Base-by-base conservation (phyloP, 768 basidiomycete species). In the Mycena floridula region DNA sequence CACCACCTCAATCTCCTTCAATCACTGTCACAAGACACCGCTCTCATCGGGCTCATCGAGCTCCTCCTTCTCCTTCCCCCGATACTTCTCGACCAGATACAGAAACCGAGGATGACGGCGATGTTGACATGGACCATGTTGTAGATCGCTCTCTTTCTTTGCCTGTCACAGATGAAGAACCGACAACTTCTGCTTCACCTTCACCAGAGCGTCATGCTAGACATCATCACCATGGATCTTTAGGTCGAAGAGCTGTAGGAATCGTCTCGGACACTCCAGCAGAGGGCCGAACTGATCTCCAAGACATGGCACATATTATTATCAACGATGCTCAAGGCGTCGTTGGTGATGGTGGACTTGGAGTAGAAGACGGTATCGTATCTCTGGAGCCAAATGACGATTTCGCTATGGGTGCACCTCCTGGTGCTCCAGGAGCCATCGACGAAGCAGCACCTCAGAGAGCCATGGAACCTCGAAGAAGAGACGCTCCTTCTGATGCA, bases 371-470 rank as follows among this genome's bases (percentile, higher is more conserved):
- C 48, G 87, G 83, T 1, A 80, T 89, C 30, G 86, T 87, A 6
- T 77, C 77, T 3, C 63, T 89, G 32, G 85, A 88, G 30, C 74
- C 78, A n/a, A 89, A 89, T 49, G 89, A 92, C 53, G 87, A 88
- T 59, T 87, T 91, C 51, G 86, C 84, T 5, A 88, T 90, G 82
- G 89, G 89, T 38, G 89, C 89, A 0, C 89, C 89, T 2, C 90
- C 90, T 7, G 89, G 89, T 28, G 89, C 90, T 0, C 89, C 89
- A 1, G 89, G 89, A 40, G 89, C 89, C 0, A 79, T 86, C 38
- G 38, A 20, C 18, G 22, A 39, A 12, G 22, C 43, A 55, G 54
- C 49, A 56, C 35, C 44, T 52, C 37, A 3, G 51, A 62, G 44
- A 62, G 59, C 25, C 52, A 61, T 46, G 12, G 23, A 42, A 22